Base-by-base conservation (phyloP, 257 asterid species). In the Knoxia roxburghii region DNA sequence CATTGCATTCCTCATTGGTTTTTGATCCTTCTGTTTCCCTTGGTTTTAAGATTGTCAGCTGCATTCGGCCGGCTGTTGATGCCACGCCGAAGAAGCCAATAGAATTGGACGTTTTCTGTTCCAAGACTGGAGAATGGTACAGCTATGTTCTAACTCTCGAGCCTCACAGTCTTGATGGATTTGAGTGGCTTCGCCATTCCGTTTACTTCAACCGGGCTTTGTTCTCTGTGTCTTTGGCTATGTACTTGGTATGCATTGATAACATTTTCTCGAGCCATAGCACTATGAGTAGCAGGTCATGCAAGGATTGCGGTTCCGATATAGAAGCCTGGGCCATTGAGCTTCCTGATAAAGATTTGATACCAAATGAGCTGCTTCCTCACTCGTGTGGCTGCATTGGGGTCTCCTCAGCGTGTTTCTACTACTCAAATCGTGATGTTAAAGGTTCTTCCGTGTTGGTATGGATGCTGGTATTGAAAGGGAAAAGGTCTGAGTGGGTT, bases 391-490 rank as follows among this genome's bases (percentile, higher is more conserved):
- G 64, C 4, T 32, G 64, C 24, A 58, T 58, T 58, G 64, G 64
- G 12, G 4, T 8, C 45, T 58, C 45, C 45, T 32, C 27, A 1
- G 64, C 20, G 64, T 37, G 46, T 58, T 32, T 58, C 6, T 58
- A 58, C n/a, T 58, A 58, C 26, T 58, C 64, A 6, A 58, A 32
- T 32, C 45, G 43, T 5, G 24, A 58, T 18, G 41, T 15, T 13
- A 2, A 58, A 14, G 41, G 43, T 35, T 15, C 45, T 32, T 20
- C 26, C 46, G 18, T 58, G 14, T 58, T 37, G 46, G 64, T 58
- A 14, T 58, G 64, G 64, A 58, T 15, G 46, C 64, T 58, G 40
- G 64, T 58, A n/a, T 27, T 6, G 32, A 52, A 52, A 15, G 64
- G 64, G 9, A 29, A 32, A n/a, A 2, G 30, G 7, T 21, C 58